Conservation (phyloP, 2,329 filamentous ascomycete species). For the Claviceps monticola region DNA sequence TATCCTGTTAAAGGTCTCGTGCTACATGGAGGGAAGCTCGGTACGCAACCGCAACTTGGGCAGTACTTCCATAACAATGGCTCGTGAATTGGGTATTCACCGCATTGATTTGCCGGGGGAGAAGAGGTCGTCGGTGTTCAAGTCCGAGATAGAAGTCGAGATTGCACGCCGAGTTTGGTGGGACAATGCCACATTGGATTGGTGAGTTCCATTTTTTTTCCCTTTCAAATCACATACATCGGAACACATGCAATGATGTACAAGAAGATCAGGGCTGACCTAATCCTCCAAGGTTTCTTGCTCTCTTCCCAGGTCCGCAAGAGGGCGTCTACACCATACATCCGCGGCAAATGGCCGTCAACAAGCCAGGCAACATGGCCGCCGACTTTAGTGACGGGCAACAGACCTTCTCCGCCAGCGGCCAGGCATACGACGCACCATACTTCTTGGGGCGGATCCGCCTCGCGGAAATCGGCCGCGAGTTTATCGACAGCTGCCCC, state of each 20-base stretch:
- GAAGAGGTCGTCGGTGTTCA: neutral
- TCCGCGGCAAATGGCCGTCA: conserved; percentile 4
- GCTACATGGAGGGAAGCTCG: conserved; percentile 3
- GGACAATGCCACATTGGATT: conserved; percentile 3
- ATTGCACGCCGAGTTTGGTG: conserved; percentile 4
- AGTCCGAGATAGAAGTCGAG: conserved; percentile 1
- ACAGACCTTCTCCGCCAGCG: neutral
- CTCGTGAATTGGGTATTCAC: conserved; percentile 3
- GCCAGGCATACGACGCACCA: neutral
- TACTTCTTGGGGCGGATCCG: conserved; percentile 1
- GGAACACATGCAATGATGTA: neutral
- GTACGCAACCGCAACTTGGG: conserved; percentile 4
- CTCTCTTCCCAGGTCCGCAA: conserved; percentile 3
- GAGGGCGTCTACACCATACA: conserved; percentile 4
- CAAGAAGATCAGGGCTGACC: neutral
- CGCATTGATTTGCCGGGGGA: conserved; percentile 2
- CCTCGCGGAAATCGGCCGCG: conserved; percentile 2
- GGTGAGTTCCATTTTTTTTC: neutral
- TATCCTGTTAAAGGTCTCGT: conserved; percentile 2
- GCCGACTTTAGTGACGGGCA: neutral
- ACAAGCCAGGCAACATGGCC: conserved; percentile 1
- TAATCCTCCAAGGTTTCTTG: neutral
- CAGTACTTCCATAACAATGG: conserved; percentile 4
- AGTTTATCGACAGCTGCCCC: conserved; percentile 1
- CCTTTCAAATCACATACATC: neutral